phyloP scores from a whole-genome alignment of 352 stramenopile species.

The Pythium vanterpoolii region DNA sequence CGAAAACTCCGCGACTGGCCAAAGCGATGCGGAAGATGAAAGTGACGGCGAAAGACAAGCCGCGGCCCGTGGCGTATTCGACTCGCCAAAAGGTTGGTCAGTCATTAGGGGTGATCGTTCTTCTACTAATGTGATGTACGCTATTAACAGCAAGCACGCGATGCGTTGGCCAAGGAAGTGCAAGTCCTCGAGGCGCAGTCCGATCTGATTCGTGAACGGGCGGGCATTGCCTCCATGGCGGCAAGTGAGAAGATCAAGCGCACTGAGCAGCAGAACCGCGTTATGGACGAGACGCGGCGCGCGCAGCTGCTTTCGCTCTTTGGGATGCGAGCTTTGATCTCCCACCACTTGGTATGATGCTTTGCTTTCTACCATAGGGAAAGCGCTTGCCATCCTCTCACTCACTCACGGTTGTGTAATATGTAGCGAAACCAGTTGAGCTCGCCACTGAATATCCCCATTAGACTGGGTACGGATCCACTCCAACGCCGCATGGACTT shows the following conservation, averaged over 20 bases:
- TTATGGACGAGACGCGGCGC: conserved; percentile 6
- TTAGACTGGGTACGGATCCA: conserved; percentile 10
- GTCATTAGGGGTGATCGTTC: neutral
- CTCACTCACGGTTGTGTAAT: neutral
- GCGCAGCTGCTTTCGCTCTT: conserved; percentile 5
- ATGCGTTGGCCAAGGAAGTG: neutral
- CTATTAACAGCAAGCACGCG: neutral
- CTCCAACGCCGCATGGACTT: neutral
- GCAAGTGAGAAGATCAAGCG: neutral
- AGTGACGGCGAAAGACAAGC: neutral
- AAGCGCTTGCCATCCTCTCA: neutral
- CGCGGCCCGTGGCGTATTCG: neutral
- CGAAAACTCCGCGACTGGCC: neutral
- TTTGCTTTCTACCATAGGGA: neutral
- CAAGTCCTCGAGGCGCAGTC: neutral
- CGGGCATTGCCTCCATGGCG: neutral
- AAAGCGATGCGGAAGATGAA: neutral
- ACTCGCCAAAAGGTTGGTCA: neutral
- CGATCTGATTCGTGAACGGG: neutral
- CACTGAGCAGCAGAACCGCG: neutral
- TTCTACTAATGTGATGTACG: neutral
- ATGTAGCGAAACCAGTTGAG: neutral
- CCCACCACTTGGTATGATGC: conserved; percentile 3
- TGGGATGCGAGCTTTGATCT: conserved; percentile 6
- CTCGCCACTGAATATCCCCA: conserved; percentile 1